Percentiles rank a stretch among this genome's conserved stretches.
These are phyloP conservation scores for Chalciporus sp. DNA, from an alignment of 1,284 basidiomycete species.

Conservation along the genomic window DNA sequence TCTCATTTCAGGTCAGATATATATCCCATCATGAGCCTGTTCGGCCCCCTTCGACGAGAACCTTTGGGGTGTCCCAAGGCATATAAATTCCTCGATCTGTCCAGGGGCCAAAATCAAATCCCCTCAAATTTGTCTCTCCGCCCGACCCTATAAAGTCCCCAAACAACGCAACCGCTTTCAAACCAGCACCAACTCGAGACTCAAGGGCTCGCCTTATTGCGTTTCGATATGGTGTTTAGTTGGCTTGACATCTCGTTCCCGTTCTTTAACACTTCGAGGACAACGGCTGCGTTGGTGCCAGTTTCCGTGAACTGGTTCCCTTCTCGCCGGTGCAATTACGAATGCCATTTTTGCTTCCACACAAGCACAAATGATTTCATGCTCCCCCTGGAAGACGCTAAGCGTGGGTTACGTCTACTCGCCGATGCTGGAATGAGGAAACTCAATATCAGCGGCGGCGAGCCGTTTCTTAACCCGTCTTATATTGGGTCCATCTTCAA, in stretches of 20 bases:
- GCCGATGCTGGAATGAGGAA: conserved; percentile 43
- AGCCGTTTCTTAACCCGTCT: conserved; percentile 41
- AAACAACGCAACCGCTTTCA: too few species aligned
- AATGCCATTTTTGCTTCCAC: conserved; percentile 44
- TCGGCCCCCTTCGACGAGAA: background rate
- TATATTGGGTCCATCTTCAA: conserved; percentile 44
- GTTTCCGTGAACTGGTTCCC: conserved; percentile 32
- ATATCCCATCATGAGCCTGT: background rate
- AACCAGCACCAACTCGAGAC: background rate
- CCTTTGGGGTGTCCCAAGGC: background rate
- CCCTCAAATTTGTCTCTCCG: background rate
- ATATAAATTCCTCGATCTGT: background rate
- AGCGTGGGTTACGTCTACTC: conserved; percentile 40
- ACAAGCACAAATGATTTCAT: conserved; percentile 39
- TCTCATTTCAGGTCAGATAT: background rate
- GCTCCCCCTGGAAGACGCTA: conserved; percentile 40
- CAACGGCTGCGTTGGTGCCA: conserved; percentile 11
- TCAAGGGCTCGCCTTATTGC: background rate
- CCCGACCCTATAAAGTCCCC: conserved; percentile 3
- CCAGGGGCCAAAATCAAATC: background rate
- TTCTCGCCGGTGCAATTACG: conserved; percentile 35
- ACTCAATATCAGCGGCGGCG: conserved; percentile 46
- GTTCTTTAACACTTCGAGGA: conserved; percentile 8
- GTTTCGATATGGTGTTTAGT: conserved; percentile 19
- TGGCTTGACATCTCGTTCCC: conserved; percentile 24